These are phyloP conservation scores for Boehmeria nivea DNA, from an alignment of 306 rosid genomes.

Conservation along the genomic window DNA sequence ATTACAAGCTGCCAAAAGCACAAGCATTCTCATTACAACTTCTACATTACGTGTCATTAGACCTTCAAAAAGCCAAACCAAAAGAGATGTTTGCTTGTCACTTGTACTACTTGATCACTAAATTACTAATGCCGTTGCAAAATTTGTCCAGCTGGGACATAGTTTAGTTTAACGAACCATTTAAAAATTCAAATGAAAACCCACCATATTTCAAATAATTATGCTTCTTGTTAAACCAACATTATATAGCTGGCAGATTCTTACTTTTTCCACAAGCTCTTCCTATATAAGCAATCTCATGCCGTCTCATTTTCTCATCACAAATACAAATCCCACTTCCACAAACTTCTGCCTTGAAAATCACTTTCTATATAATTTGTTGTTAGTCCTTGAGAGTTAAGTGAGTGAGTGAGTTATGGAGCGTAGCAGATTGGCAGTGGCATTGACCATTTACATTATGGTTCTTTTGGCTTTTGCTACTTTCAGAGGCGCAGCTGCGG, in stretches of 20 bases:
- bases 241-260: conserved; percentile 7
- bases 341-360: neutral
- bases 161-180: neutral
- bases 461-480: conserved; percentile 30
- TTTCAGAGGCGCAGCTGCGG: conserved; percentile 27
- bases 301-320: conserved; percentile 3
- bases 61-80: too few relatives aligned
- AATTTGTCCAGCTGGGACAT: conserved; percentile 28
- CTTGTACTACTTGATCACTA: too few relatives aligned
- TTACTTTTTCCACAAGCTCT: conserved; percentile 4
- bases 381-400: neutral
- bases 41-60: neutral
- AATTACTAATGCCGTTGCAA: too few relatives aligned
- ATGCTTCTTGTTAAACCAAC: conserved; percentile 14
- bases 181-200: conserved; percentile 3
- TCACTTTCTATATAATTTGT: neutral
- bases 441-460: conserved; percentile 39
- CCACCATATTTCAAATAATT: conserved; percentile 25
- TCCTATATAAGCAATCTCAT: conserved; percentile 16
- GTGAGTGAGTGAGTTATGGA: conserved; percentile 18
- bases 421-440: conserved; percentile 21
- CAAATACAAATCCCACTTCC: neutral
- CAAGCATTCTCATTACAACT: conserved; percentile 8
- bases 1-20: neutral
- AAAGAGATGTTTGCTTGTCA: neutral